These are phyloP conservation scores for Pelargonium myrrhifolium DNA, from an alignment of 441 rosid species.

Conservation along the genomic window DNA sequence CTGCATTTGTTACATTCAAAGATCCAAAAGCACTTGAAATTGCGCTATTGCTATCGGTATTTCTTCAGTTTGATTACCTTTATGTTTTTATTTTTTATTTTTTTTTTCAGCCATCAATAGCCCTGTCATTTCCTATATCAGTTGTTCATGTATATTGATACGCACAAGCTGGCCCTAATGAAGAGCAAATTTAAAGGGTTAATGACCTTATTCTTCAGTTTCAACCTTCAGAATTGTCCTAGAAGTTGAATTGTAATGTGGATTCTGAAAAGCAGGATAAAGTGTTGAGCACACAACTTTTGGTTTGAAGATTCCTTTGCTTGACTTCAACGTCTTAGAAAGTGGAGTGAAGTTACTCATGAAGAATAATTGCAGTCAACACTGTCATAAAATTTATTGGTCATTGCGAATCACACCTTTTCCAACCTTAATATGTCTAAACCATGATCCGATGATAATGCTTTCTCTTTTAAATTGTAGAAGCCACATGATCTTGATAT, in stretches of 20 bases:
- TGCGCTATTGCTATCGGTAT: conserved; percentile 77
- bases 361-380: neutral
- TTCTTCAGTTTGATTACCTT: conserved; percentile 9
- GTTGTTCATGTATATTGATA: too few relatives aligned
- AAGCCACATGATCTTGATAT: too few relatives aligned
- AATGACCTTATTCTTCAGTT: too few relatives aligned
- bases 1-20: conserved; percentile 77
- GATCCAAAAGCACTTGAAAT: conserved; percentile 89
- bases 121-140: too few relatives aligned
- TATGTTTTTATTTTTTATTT: neutral
- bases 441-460: neutral
- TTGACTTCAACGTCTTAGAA: too few relatives aligned
- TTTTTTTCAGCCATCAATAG: neutral
- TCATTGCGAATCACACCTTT: neutral
- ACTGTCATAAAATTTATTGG: neutral
- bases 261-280: too few relatives aligned
- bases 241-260: too few relatives aligned
- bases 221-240: too few relatives aligned
- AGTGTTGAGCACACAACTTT: too few relatives aligned
- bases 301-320: too few relatives aligned
- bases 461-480: neutral
- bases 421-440: neutral
- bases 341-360: neutral
- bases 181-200: too few relatives aligned
- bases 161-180: too few relatives aligned